phyloP scores from a whole-genome alignment of 805 yeast genomes.

The Nakazawaea sp. region DNA sequence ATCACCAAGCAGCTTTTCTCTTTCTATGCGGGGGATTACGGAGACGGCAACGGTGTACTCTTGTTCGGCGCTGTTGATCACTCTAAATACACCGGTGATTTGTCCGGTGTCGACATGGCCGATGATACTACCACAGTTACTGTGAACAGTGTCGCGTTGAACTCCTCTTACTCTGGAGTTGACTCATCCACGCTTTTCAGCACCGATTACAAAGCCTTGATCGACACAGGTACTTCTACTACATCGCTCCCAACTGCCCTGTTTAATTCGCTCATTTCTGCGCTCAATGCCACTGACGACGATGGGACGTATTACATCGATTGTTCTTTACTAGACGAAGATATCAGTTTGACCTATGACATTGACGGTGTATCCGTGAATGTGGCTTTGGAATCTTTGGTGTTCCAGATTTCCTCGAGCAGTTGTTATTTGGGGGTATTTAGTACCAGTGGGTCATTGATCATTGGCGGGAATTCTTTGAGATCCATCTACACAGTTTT shows the following conservation, averaged over 20 bases:
- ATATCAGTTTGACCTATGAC: conserved; percentile 4
- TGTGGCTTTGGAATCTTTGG: conserved; percentile 2
- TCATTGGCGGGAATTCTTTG: conserved; percentile 60
- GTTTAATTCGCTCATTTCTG: conserved; percentile 2
- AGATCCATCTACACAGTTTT: conserved; percentile 57
- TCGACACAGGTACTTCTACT: conserved; percentile 50
- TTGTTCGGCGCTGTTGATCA: conserved; percentile 39
- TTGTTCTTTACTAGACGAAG: conserved; percentile 3
- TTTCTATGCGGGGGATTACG: conserved; percentile 35
- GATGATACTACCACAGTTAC: conserved; percentile 3
- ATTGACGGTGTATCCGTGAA: conserved; percentile 9
- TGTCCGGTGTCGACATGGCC: conserved; percentile 24
- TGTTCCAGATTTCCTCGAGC: conserved; percentile 3
- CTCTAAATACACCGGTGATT: conserved; percentile 29
- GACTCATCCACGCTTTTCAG: background rate
- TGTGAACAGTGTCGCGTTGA: conserved; percentile 5
- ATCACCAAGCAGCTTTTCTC: conserved; percentile 37
- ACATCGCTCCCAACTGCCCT: conserved; percentile 34
- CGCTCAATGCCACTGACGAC: conserved; percentile 5
- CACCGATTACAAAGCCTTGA: conserved; percentile 22
- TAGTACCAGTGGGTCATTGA: conserved; percentile 12
- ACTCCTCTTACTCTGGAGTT: conserved; percentile 2
- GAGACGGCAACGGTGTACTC: conserved; percentile 23
- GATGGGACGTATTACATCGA: conserved; percentile 1
- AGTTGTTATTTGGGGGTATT: conserved; percentile 5